Evolutionary conservation across 1,284 basidiomycete genomes (phyloP), one percentile per base, ranked within the genome.

Genomic region (Irpex sp.): DNA sequence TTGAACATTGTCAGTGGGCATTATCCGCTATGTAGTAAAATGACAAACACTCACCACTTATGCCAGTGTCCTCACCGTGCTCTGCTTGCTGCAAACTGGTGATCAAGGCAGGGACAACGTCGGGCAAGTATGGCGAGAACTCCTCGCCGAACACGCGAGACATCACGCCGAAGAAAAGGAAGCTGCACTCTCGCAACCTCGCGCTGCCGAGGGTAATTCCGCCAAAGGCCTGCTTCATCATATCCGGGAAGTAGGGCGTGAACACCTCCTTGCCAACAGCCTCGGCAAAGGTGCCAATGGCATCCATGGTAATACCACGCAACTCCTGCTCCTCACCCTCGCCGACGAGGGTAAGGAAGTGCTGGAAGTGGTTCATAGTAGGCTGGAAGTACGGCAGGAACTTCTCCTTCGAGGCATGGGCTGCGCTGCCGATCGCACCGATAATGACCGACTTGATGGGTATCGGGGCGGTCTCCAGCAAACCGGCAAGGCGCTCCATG

Each of bases 161-260:
- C 93, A 99, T 97, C 69, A 97, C 95, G 66, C 96, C 94, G 71
- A 99, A 99, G 87, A 98, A 98, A 72, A 99, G 83, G 88, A 98
- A 99, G 72, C 92, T 94, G 78, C 96, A 98, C 78, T 99, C 97
- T 69, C 95, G 86, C 65, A 99, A 82, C 66, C 96, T 85, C 4
- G 96, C 91, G 68, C 86, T 92, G 69, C 94, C 92, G 77, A 97
- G 86, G 66, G 92, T 88, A 65, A 97, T 87, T 58, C 93, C 96
- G 70, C 92, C 87, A 81, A 98, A 96, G 3, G 96, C 94, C 70
- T 95, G 89, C 75, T 91, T 90, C 97, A 99, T 98, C 84, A 98
- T 88, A 65, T 96, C 90, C 52, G 90, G 83, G 82, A 98, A 97
- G 85, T 94, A 99, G 21, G 96, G 97, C 48, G 93, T 84, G 91